Evolutionary conservation across 75 land plant genomes (phyloP).

Genomic region (Pinus taeda): DNA sequence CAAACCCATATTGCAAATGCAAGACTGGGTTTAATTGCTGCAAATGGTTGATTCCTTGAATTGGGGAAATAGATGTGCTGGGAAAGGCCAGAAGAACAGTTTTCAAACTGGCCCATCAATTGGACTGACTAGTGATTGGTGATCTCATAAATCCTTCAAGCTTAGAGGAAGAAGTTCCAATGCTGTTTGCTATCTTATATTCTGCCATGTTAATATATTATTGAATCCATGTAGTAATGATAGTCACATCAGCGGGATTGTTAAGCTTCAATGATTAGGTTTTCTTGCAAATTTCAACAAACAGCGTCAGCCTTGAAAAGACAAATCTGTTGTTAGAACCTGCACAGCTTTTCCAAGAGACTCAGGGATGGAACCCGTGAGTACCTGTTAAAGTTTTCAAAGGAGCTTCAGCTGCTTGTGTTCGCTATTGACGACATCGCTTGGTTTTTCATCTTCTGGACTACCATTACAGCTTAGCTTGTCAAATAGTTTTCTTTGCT

Average conservation of each 20-base stretch:
- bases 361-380: conserved; percentile 12
- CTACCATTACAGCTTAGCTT: conserved; percentile 8
- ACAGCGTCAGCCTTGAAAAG: neutral
- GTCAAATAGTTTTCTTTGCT: conserved; percentile 8
- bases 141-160: no score
- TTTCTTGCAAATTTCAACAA: neutral
- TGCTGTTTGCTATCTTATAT: neutral
- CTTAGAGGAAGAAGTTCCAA: neutral
- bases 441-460: conserved; percentile 13
- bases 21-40: neutral
- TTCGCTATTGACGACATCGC: neutral
- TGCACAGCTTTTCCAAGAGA: conserved; percentile 3
- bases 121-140: neutral
- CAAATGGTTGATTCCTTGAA: neutral
- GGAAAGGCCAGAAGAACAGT: neutral
- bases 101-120: neutral
- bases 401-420: conserved; percentile 11
- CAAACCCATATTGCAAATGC: neutral
- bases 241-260: neutral
- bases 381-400: conserved; percentile 8
- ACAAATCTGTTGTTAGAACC: conserved; percentile 1
- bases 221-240: neutral
- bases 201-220: neutral
- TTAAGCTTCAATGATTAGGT: neutral
- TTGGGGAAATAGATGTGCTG: neutral